Base-by-base conservation (phyloP, 345 rosid genomes). In the Raphanus sativus region DNA sequence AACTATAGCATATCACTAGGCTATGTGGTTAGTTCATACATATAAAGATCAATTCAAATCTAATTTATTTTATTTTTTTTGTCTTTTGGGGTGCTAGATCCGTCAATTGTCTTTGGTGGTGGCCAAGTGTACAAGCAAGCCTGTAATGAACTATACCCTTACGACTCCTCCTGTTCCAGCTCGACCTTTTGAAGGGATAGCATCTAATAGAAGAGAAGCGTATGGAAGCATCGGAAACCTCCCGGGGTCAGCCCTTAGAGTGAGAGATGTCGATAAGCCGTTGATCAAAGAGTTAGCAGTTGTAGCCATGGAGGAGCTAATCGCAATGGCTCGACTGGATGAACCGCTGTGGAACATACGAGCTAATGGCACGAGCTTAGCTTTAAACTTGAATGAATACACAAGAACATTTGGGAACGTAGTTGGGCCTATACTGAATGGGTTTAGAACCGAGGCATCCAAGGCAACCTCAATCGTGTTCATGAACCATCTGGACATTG, bases 281-380 rank as follows among this genome's bases (percentile, higher is more conserved):
- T 76, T 86, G 82, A 85, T 92, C 38, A 80, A 90, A 6, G 94
- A 90, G 83, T 89, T 93, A 3, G 99, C 97, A 0, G 86, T 89
- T 29, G 84, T 83, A 12, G 98, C 99, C 17, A 92, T 95, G 99
- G 96, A 95, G 67, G 99, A 95, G 77, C 77, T 95, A 0, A 17
- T 91, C 50, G 79, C 81, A 70, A 90, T 91, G 98, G 88, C 92
- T 73, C 96, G 89, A 73, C 75, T 86, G 81, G 89, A 75, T 26
- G 96, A 93, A 42, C 98, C 97, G 1, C 77, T 95, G 29, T 95
- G 99, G 99, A 74, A 81, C 50, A 77, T 62, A 9, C 83, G 86
- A 63, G 75, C 79, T 71, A 87, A 90, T 76, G 94, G 91, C 25
- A 48, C 81, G 4, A 70, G 75, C 8, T 12, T 34, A 0, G 71